Percentiles rank a stretch among this genome's conserved stretches.
phyloP scores from a whole-genome alignment of 768 basidiomycete genomes.

The Clavaria fumosa region DNA sequence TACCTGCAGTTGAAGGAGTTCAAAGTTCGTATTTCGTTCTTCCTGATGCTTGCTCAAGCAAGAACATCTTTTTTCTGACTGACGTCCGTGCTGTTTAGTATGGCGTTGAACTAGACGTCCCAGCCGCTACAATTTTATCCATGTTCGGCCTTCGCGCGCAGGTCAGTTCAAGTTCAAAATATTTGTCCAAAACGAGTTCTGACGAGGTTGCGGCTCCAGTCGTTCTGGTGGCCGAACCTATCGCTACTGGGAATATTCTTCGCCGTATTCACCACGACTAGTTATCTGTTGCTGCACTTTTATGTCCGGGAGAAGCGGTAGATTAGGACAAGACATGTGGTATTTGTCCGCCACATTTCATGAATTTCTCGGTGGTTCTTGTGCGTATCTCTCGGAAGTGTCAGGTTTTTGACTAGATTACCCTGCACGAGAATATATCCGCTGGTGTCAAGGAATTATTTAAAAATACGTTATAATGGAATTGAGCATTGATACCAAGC shows the following conservation, averaged over 20 bases:
- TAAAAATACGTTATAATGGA: too few relatives aligned
- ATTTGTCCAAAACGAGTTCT: not conserved
- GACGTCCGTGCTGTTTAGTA: conserved; percentile 34
- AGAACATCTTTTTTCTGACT: not conserved
- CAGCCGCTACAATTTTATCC: conserved; percentile 88
- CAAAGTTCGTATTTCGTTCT: conserved; percentile 41
- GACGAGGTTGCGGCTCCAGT: conserved; percentile 21
- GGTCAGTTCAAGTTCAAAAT: conserved; percentile 24
- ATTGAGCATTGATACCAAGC: too few relatives aligned
- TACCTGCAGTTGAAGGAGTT: conserved; percentile 87
- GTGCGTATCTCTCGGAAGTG: too few relatives aligned
- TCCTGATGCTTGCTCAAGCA: too few relatives aligned
- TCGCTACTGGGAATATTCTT: conserved; percentile 78
- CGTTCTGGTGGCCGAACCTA: conserved; percentile 99
- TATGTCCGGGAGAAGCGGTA: conserved; percentile 74
- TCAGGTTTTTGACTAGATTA: too few relatives aligned
- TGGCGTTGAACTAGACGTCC: conserved; percentile 92
- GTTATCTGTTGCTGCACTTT: conserved; percentile 70
- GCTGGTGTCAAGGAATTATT: too few relatives aligned
- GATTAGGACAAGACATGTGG: too few relatives aligned
- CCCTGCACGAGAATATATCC: too few relatives aligned
- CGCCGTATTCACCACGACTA: conserved; percentile 55
- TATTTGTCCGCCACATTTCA: too few relatives aligned
- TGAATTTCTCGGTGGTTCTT: too few relatives aligned
- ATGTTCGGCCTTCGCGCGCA: conserved; percentile 87